These are phyloP conservation scores for Trifolium pratense DNA, from an alignment of 306 rosid species.

Conservation along the genomic window DNA sequence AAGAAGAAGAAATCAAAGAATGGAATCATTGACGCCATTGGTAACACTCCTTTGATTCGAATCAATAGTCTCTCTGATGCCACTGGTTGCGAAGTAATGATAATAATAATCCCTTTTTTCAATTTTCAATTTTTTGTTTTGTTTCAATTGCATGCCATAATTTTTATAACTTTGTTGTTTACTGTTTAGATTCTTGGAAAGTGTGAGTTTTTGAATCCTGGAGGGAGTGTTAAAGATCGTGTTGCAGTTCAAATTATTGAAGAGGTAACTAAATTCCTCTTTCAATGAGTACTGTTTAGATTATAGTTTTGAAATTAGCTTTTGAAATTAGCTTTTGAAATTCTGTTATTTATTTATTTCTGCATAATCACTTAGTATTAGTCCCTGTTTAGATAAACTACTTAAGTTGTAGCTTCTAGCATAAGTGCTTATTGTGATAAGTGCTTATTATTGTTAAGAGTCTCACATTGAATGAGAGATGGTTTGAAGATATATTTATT, in stretches of 20 bases:
- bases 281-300: background rate
- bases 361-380: background rate
- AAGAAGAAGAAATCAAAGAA: constrained; percentile 42
- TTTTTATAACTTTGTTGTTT: background rate
- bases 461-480: too few relatives aligned
- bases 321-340: too few relatives aligned
- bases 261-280: constrained; percentile 56
- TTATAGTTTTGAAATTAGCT: background rate
- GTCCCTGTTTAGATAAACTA: background rate
- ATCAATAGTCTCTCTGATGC: constrained; percentile 91
- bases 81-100: constrained; percentile 78
- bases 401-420: background rate
- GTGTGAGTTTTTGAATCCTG: constrained; percentile 96
- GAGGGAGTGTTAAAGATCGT: constrained; percentile 95
- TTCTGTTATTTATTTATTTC: too few relatives aligned
- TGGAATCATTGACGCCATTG: constrained; percentile 78
- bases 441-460: too few relatives aligned
- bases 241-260: constrained; percentile 83
- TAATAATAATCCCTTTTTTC: background rate
- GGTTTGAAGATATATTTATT: too few relatives aligned
- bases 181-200: constrained; percentile 74
- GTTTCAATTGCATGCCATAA: background rate
- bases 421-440: background rate
- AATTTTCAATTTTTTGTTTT: background rate
- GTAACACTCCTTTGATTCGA: constrained; percentile 88